Base-by-base conservation (phyloP, 176 grass and related monocot species). In the Musa troglodytarum region DNA sequence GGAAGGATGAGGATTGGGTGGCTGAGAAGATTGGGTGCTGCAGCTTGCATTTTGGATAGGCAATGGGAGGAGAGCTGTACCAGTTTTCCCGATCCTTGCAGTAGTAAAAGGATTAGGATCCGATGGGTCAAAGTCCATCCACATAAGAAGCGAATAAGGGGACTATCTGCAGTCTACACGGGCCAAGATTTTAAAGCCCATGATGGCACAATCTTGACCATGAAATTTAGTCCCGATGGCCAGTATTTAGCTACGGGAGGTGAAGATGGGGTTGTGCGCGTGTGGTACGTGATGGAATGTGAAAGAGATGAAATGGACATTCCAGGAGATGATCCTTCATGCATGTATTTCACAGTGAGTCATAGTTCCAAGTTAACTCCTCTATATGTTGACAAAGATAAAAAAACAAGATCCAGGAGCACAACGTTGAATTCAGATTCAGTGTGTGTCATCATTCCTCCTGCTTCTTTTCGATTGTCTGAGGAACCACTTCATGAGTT, bases 191-290 rank as follows among this genome's bases (percentile, higher is more conserved):
- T 96, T 83, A 96, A 84, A 83, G 89, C 92, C 11, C 92, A 96
- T 19, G 72, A 92, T 10, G 89, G 89, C 8, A 57, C 85, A 2
- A 84, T 96, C 80, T 69, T 96, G 54, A 62, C 87, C 68, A 92
- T 96, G 89, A 96, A 84, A 68, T 96, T 96, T 19, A 96, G 89
- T 81, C 84, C 75, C 19, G 86, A 89, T 56, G 89, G 85, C 0
- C 83, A 85, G 68, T 92, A 86, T 72, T 81, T 96, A 76, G 92
- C 92, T 34, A 96, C 85, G 14, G 92, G 92, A 50, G 92, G 92
- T 14, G 92, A 96, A 78, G 89, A 92, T 29, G 87, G 92, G 59
- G 77, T 89, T 69, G 85, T 96, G 54, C 87, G 89, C 1, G 89
- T 96, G 43, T 96, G 92, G 92, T 76, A 68, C 28, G 81, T 96